phyloP scores from a whole-genome alignment of 345 rosid species.

The Sisymbrium irio region DNA sequence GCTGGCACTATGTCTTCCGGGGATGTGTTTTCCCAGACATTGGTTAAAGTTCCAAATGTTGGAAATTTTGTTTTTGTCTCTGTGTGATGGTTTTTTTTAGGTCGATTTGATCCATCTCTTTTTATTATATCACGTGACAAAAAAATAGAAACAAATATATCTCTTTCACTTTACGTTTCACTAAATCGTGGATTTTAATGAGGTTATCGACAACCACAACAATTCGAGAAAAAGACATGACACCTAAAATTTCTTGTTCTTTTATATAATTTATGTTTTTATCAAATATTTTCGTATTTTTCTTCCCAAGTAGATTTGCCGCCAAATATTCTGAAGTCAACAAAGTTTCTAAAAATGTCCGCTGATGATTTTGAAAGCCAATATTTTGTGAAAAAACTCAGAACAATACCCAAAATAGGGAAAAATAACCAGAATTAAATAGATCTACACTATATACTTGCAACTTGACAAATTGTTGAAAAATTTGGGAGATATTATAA shows the following conservation, averaged over 20 bases:
- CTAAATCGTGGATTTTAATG: too few species aligned
- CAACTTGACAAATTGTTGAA: not conserved
- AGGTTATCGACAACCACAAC: not conserved
- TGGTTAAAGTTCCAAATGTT: too few species aligned
- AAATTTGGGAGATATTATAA: not conserved
- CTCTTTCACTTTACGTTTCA: too few species aligned
- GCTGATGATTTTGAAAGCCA: slow-evolving; percentile 4
- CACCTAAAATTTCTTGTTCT: not conserved
- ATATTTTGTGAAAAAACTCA: too few species aligned
- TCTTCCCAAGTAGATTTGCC: too few species aligned
- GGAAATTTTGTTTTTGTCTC: too few species aligned
- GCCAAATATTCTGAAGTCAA: not conserved
- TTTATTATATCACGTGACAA: too few species aligned
- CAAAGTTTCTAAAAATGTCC: not conserved
- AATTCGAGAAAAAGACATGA: not conserved
- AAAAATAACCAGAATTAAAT: not conserved
- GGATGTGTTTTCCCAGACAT: too few species aligned
- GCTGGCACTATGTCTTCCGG: too few species aligned
- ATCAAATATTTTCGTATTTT: not conserved
- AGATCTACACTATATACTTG: not conserved
- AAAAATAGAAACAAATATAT: too few species aligned
- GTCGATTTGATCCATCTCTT: too few species aligned
- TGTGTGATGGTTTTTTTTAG: too few species aligned
- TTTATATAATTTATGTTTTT: not conserved
- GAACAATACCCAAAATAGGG: slow-evolving; percentile 12